Evolutionary conservation across 768 basidiomycete species (phyloP), one percentile per base, ranked within the genome.

Genomic region (Trametes punicea): DNA sequence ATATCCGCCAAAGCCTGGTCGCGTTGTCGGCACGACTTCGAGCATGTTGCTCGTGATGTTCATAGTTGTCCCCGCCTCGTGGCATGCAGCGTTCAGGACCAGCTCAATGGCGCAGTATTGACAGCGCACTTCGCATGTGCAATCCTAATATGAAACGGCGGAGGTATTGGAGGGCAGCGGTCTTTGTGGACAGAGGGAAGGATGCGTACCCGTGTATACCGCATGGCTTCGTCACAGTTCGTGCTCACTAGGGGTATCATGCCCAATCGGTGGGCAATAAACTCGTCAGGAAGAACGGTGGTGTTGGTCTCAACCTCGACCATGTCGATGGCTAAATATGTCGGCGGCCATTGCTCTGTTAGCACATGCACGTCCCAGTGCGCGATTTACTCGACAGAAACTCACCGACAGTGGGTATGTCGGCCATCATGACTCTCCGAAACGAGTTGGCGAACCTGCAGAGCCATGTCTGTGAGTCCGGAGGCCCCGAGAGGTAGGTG

Each of bases 341-440:
- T 5, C 27, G 11, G 26, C 9, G 26, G 23, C 15, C 33, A 23
- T 18, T 39, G 52, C 44, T 46, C n/a, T 16, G 52, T 54, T 26
- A 54, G 52, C 44, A 31, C 21, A 27, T 26, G 23, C 33, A 9
- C 51, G 1, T n/a, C 23, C 16, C 15, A 21, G 23, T 15, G 9
- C 20, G 41, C 9, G 4, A 2, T 21, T 18, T 18, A 16, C 11
- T 10, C 15, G 27, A 0, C 10, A 16, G 10, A 3, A 6, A 77
- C 90, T 68, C 67, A 93, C 95, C 93, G 60, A 99, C 82, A 55
- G 97, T 98, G 16, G 95, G 91, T 60, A 99, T 85, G 71, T 98
- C 94, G 26, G 97, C 96, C 74, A 98, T 95, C 77, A 98, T 87
- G 34, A 93, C 88, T 64, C 97, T 80, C 64, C 97, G 83, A 36